phyloP scores from a whole-genome alignment of 75 land plant species.

The Isoetes taiwanensis region DNA sequence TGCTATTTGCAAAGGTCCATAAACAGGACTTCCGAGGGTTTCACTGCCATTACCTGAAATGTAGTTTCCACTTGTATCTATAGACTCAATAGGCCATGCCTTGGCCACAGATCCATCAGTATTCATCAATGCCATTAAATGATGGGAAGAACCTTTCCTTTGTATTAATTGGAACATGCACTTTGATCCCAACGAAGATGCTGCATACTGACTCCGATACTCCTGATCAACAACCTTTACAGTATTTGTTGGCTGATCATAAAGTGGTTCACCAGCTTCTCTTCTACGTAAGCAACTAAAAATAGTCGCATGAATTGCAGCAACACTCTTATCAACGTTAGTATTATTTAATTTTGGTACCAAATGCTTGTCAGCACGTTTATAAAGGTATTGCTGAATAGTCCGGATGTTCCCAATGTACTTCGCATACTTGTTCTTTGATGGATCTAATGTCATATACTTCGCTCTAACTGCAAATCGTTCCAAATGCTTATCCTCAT shows the following conservation, averaged over 20 bases:
- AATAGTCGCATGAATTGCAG: constrained; percentile 48
- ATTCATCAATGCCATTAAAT: constrained; percentile 77
- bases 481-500: constrained; percentile 45
- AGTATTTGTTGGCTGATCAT: constrained; percentile 67
- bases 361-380: constrained; percentile 40
- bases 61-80: constrained; percentile 28
- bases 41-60: constrained; percentile 13
- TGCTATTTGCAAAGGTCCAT: constrained; percentile 49
- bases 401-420: constrained; percentile 41
- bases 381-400: constrained; percentile 40
- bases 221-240: constrained; percentile 63
- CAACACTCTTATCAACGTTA: constrained; percentile 55
- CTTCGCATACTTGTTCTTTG: constrained; percentile 48
- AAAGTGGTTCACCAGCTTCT: constrained; percentile 50
- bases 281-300: constrained; percentile 40
- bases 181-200: constrained; percentile 75
- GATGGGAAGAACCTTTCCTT: constrained; percentile 71
- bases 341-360: constrained; percentile 57
- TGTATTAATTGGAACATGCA: constrained; percentile 84
- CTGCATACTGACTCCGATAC: constrained; percentile 59
- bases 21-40: constrained; percentile 32
- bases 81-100: constrained; percentile 60
- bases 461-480: constrained; percentile 48
- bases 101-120: constrained; percentile 83
- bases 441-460: constrained; percentile 44